A percentile compares a stretch with the other conserved stretches of the same genome.
Evolutionary conservation across 1,284 basidiomycete species (phyloP).

Genomic region (Ceratobasidium sp.): DNA sequence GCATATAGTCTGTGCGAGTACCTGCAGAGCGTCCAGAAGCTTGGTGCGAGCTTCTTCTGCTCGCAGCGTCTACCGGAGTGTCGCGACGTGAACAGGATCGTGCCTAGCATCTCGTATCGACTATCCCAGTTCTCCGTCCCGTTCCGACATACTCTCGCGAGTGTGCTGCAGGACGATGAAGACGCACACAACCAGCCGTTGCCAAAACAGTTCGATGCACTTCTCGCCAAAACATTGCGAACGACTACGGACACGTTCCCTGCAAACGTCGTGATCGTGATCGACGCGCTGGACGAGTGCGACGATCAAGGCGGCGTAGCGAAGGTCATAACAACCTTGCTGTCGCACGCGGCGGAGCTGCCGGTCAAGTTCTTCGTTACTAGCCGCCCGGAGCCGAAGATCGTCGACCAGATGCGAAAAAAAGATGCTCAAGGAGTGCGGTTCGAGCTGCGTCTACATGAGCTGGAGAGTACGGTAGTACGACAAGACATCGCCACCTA

Average conservation of each 20-base stretch:
- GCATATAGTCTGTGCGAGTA: conserved; percentile 4
- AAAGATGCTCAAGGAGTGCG: background rate
- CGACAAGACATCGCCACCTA: background rate
- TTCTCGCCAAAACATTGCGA: background rate
- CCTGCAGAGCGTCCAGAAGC: background rate
- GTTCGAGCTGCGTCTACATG: background rate
- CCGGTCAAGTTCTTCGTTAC: conserved; percentile 1
- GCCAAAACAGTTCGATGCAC: background rate
- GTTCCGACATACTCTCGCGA: background rate
- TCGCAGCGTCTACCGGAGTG: background rate
- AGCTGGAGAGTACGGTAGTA: background rate
- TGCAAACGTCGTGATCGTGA: background rate
- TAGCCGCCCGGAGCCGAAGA: conserved; percentile 6
- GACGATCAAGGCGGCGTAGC: background rate
- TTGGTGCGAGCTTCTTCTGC: conserved; percentile 31
- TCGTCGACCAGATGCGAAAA: background rate
- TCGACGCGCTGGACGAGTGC: conserved; percentile 25
- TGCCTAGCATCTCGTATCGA: conserved; percentile 3
- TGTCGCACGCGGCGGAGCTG: background rate
- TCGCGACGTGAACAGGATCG: conserved; percentile 1
- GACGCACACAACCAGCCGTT: background rate
- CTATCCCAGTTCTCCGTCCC: background rate
- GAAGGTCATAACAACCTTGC: background rate
- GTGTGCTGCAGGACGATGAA: background rate
- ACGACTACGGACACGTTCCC: background rate